These are phyloP conservation scores for Cystofilobasidium bisporidii DNA, from an alignment of 768 basidiomycete species.

Conservation along the genomic window DNA sequence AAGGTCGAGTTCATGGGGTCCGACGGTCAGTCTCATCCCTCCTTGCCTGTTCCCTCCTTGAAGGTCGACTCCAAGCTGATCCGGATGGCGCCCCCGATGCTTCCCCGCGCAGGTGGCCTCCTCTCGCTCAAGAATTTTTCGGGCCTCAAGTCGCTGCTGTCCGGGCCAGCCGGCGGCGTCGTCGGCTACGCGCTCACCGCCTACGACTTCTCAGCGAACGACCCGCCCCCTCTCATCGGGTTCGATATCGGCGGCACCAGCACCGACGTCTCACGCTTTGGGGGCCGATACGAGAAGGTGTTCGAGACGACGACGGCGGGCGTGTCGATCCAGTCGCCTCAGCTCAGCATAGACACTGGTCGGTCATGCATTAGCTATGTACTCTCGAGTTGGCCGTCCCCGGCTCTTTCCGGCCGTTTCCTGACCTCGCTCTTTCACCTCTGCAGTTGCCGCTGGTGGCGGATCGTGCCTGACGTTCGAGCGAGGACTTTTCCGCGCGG, in stretches of 20 bases:
- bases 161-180: conserved; percentile 33
- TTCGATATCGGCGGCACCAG: conserved; percentile 32
- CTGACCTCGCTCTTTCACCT: too few relatives aligned
- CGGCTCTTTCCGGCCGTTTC: too few relatives aligned
- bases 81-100: too few relatives aligned
- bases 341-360: conserved; percentile 29
- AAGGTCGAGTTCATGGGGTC: conserved; percentile 24
- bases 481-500: conserved; percentile 33
- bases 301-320: conserved; percentile 25
- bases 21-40: conserved; percentile 1
- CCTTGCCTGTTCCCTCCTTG: too few relatives aligned
- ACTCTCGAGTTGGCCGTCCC: too few relatives aligned
- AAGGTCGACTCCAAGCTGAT: too few relatives aligned
- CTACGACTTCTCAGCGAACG: not conserved
- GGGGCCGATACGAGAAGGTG: conserved; percentile 30
- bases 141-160: conserved; percentile 30
- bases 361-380: too few relatives aligned
- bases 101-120: conserved; percentile 1
- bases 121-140: conserved; percentile 24
- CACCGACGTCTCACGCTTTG: conserved; percentile 31
- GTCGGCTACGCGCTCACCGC: conserved; percentile 28
- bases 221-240: conserved; percentile 30
- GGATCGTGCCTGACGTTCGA: conserved; percentile 31
- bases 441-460: conserved; percentile 29
- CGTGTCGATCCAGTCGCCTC: conserved; percentile 14